phyloP scores from a whole-genome alignment of 305 asterid species.

The Ajuga reptans region DNA sequence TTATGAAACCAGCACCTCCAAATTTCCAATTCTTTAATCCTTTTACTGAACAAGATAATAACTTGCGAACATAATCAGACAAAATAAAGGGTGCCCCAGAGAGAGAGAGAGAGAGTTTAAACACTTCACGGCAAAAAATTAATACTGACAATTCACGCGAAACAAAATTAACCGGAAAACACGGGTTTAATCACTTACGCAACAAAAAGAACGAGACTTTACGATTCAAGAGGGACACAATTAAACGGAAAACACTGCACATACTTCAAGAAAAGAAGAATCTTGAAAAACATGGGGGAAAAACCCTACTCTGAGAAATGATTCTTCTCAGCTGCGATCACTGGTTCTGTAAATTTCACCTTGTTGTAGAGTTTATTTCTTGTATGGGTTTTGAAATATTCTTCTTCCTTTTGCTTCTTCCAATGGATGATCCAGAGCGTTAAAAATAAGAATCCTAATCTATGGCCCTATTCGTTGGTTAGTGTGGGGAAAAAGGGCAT shows the following conservation, averaged over 20 bases:
- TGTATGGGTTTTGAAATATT: not conserved
- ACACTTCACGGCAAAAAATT: not conserved
- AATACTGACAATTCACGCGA: not conserved
- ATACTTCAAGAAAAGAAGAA: not conserved
- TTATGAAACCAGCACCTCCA: not conserved
- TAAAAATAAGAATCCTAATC: constrained; percentile 15
- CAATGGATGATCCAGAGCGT: constrained; percentile 10
- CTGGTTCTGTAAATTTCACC: constrained; percentile 1
- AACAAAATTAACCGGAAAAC: not conserved
- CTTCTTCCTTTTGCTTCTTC: not conserved
- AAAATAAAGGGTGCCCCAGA: constrained; percentile 10
- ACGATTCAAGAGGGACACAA: not conserved
- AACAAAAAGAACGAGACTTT: not conserved
- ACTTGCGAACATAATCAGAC: not conserved
- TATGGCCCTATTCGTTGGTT: constrained; percentile 9
- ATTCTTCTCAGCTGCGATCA: constrained; percentile 16
- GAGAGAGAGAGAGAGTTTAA: not conserved
- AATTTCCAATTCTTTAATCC: not conserved
- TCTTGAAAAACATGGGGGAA: not conserved
- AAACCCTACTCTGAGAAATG: constrained; percentile 13
- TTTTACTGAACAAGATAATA: not conserved
- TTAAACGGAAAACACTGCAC: constrained; percentile 11
- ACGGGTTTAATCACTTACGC: not conserved
- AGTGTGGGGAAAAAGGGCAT: constrained; percentile 9
- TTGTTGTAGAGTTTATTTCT: constrained; percentile 2